Base-by-base conservation (phyloP, 1,284 basidiomycete genomes). In the Sanghuangporus weigelae region DNA sequence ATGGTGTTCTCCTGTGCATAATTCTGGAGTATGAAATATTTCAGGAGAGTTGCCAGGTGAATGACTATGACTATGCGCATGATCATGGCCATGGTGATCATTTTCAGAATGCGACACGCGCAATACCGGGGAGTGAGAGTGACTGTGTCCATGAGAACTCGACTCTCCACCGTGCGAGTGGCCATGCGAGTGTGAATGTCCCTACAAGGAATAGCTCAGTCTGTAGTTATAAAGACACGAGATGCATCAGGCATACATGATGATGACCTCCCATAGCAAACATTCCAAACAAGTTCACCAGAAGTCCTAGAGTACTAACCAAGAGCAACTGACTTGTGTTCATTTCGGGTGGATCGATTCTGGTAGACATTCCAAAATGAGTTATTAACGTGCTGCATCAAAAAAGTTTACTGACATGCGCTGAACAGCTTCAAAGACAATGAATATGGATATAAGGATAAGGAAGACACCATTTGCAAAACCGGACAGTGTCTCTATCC, bases 401-500 rank as follows among this genome's bases (percentile, higher is more conserved):
- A 31, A 0, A 46, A 31, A 40, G 66, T 23, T 36, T 8, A 79
- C 92, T 74, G 72, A 95, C 90, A 99, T 84, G 68, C 97, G 83
- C 76, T 99, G 95, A 51, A 99, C 86, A 2, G 95, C 97, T 76
- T 99, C 97, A 68, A 99, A 98, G 31, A 99, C 89, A 72, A 99
- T 99, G 74, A 99, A 99, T 60, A 98, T 86, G 3, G 95, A 98
- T 67, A 99, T 98, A 49, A 99, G 78, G 69, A 99, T 92, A 2
- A 99, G 80, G 74, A 99, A 99, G 67, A 98, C 88, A 49, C 96
- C 97, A 73, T 99, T 99, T 5, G 96, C 95, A 72, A 99, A 99
- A 2, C 97, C 97, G 11, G 95, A 98, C 19, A 99, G 77, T 0
- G 97, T 98, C 76, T 99, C 97, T n/a, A 99, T 96, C n/a, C 97